Conservation (phyloP, 108 stramenopile genomes). For the Fistulifera solaris region DNA sequence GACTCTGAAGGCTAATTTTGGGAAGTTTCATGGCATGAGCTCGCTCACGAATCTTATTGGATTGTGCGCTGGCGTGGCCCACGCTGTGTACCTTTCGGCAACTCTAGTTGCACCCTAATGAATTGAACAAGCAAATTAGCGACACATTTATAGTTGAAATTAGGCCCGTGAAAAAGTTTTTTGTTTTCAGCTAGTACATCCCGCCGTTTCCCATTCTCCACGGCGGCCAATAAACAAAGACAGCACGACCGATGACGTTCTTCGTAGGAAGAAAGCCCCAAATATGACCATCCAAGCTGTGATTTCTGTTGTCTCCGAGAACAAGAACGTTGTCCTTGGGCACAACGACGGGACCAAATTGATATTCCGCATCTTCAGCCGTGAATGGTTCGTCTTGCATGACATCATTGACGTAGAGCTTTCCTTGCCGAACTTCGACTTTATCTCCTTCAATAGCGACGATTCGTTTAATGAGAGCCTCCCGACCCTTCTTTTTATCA, state of each 20-base stretch:
- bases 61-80: conserved; percentile 48
- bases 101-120: conserved; percentile 10
- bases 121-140: neutral
- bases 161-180: too few relatives aligned
- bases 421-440: conserved; percentile 79
- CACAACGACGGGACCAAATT: conserved; percentile 79
- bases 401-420: conserved; percentile 82
- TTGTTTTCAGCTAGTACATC: conserved; percentile 37
- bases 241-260: conserved; percentile 67
- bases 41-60: conserved; percentile 56
- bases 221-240: conserved; percentile 89
- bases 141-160: too few relatives aligned
- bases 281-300: conserved; percentile 82
- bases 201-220: conserved; percentile 77
- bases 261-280: conserved; percentile 76
- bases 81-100: conserved; percentile 37
- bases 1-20: conserved; percentile 32
- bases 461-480: conserved; percentile 93
- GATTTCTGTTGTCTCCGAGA: conserved; percentile 88
- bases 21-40: conserved; percentile 69
- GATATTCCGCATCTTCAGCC: conserved; percentile 79
- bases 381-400: conserved; percentile 83
- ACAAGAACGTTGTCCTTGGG: conserved; percentile 78
- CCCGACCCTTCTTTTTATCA: conserved; percentile 46
- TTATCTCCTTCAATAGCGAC: conserved; percentile 90